phyloP scores from a whole-genome alignment of 257 asterid genomes.

The Penstemon eatonii region DNA sequence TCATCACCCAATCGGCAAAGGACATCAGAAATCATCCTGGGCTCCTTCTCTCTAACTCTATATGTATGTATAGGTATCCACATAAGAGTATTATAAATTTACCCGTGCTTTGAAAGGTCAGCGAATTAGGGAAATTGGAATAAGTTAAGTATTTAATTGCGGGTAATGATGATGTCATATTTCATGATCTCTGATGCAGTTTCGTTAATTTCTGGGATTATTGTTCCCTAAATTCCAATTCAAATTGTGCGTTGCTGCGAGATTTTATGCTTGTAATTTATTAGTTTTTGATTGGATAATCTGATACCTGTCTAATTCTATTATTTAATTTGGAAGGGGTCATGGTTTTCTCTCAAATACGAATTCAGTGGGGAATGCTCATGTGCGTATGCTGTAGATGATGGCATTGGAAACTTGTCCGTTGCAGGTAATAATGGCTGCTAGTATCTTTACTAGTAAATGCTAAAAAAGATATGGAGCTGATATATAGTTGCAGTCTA shows the following conservation, averaged over 20 bases:
- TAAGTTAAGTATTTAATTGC: neutral
- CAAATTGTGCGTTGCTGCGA: neutral
- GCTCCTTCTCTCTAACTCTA: slow-evolving; percentile 18
- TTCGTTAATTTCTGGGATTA: neutral
- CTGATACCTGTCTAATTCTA: neutral
- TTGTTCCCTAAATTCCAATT: slow-evolving; percentile 15
- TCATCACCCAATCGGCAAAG: neutral
- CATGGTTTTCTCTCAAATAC: slow-evolving; percentile 16
- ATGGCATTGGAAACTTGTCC: slow-evolving; percentile 61
- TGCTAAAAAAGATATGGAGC: slow-evolving; percentile 17
- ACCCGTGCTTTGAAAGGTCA: neutral
- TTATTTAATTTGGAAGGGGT: slow-evolving; percentile 22
- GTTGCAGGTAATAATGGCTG: slow-evolving; percentile 46
- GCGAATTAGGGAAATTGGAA: neutral
- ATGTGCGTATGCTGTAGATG: slow-evolving; percentile 36
- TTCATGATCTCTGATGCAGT: slow-evolving; percentile 14
- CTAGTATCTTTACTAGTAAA: slow-evolving; percentile 14
- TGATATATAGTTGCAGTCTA: neutral
- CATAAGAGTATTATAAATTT: too few species aligned
- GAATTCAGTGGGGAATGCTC: slow-evolving; percentile 34
- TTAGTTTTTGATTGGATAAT: slow-evolving; percentile 11
- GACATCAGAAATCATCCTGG: slow-evolving; percentile 19
- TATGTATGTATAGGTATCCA: neutral
- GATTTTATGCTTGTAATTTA: neutral
- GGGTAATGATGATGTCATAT: neutral